phyloP scores from a whole-genome alignment of 192 early-diverging fungal species.

The Coemansia sp. region DNA sequence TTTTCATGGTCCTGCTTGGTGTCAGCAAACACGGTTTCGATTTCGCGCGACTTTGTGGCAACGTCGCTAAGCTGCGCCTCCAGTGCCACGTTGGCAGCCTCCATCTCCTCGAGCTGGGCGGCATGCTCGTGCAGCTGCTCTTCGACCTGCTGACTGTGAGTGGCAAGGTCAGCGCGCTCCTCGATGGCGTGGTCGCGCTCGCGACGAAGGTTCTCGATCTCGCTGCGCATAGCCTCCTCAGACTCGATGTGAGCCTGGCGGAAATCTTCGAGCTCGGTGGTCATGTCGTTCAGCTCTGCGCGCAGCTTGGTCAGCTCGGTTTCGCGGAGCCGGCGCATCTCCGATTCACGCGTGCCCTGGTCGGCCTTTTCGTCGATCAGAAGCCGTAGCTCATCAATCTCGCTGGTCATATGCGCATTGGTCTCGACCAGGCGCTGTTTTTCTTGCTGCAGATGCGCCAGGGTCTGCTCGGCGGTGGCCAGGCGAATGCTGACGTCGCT shows the following conservation, averaged over 20 bases:
- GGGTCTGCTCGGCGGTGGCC: slow-evolving; percentile 54
- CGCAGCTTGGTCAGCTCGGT: slow-evolving; percentile 59
- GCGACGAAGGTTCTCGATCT: slow-evolving; percentile 58
- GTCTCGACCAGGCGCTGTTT: slow-evolving; percentile 39
- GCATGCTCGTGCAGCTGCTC: slow-evolving; percentile 43
- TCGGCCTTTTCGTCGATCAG: slow-evolving; percentile 64
- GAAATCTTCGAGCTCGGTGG: slow-evolving; percentile 59
- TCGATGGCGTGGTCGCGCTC: slow-evolving; percentile 40
- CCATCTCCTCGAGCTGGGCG: slow-evolving; percentile 43
- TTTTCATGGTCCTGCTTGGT: slow-evolving; percentile 29
- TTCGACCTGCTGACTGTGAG: slow-evolving; percentile 22
- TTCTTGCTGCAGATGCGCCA: slow-evolving; percentile 38
- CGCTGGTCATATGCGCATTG: slow-evolving; percentile 49
- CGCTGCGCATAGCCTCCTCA: slow-evolving; percentile 54
- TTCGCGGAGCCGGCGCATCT: slow-evolving; percentile 64
- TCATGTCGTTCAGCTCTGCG: slow-evolving; percentile 51
- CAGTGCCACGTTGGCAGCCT: slow-evolving; percentile 38
- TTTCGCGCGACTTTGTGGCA: slow-evolving; percentile 25
- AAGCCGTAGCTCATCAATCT: slow-evolving; percentile 57
- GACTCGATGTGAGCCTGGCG: slow-evolving; percentile 49
- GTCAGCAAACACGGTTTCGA: slow-evolving; percentile 27
- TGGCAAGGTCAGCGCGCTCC: slow-evolving; percentile 15
- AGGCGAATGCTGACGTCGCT: slow-evolving; percentile 64
- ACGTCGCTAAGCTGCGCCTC: slow-evolving; percentile 37
- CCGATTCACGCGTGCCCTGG: slow-evolving; percentile 60